A percentile compares a stretch with the other conserved stretches of the same genome.
phyloP scores from a whole-genome alignment of 1,284 basidiomycete genomes.

The Exsudoporus floridanus region DNA sequence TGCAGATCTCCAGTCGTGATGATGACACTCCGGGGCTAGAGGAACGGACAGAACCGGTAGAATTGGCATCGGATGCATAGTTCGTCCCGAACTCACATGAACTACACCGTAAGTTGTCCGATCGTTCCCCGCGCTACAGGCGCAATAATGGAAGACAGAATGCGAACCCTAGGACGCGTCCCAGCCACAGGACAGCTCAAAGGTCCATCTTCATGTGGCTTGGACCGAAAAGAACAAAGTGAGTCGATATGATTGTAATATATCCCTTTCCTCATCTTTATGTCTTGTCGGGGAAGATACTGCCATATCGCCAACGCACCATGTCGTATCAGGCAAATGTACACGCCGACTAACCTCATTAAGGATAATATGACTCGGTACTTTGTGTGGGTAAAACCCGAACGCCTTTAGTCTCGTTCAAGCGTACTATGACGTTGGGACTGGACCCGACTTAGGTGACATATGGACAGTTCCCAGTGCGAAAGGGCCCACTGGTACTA shows the following conservation, averaged over 20 bases:
- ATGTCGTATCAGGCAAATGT: slow-evolving; percentile 8
- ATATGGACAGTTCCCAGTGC: neutral
- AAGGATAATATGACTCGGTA: slow-evolving; percentile 84
- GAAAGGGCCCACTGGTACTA: slow-evolving; percentile 44
- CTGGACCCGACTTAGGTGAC: slow-evolving; percentile 39
- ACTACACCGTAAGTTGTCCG: neutral
- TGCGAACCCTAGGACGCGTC: slow-evolving; percentile 87
- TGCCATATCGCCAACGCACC: slow-evolving; percentile 32
- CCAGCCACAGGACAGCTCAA: slow-evolving; percentile 87
- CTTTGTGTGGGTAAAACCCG: slow-evolving; percentile 54
- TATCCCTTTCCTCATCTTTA: slow-evolving; percentile 60
- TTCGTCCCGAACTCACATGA: slow-evolving; percentile 43
- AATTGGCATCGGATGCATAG: slow-evolving; percentile 64
- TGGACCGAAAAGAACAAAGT: slow-evolving; percentile 10
- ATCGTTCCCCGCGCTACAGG: slow-evolving; percentile 42
- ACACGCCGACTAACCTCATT: slow-evolving; percentile 64
- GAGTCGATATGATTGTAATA: slow-evolving; percentile 1
- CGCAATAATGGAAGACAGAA: slow-evolving; percentile 83
- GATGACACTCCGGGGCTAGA: slow-evolving; percentile 83
- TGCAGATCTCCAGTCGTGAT: slow-evolving; percentile 75
- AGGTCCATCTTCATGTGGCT: slow-evolving; percentile 94
- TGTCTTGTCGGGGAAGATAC: slow-evolving; percentile 90
- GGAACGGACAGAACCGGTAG: slow-evolving; percentile 72
- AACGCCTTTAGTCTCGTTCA: slow-evolving; percentile 65
- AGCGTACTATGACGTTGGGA: slow-evolving; percentile 73